Evolutionary conservation across 257 asterid genomes (phyloP), one percentile per base, ranked within the genome.

Genomic region (Primulina eburnea): DNA sequence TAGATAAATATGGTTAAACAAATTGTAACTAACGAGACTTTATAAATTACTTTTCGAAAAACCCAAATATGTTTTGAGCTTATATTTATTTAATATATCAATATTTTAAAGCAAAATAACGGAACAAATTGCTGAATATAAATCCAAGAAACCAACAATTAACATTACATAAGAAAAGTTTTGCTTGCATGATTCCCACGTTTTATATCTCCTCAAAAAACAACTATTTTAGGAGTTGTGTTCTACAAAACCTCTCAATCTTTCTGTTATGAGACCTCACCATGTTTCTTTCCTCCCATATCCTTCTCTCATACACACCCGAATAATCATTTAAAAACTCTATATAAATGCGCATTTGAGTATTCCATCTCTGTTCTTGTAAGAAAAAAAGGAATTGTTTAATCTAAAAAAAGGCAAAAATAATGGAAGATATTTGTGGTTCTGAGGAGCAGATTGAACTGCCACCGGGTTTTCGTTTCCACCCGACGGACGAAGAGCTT

Each of bases 401-500:
- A 29, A 52, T 12, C 32, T 6, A 5, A n/a, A 67, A n/a, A 67
- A 17, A n/a, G 32, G 16, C 24, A 21, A n/a, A 47, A 79, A 52
- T 47, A 67, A 83, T 82, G 86, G 82, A 69, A 32, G 67, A 56
- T 2, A n/a, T 59, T 7, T 33, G 67, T 1, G 75, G 50, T 61
- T 70, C 64, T 37, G 80, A 80, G 3, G 89, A 83, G 64, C 71
- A 61, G 2, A 71, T 89, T 43, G 86, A 82, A 32, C 61, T 89
- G 73, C 96, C 93, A 18, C 94, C 96, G 0, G 96, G 96, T 52
- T 89, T 89, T 47, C 86, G 95, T 1, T 88, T 88, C 71, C 95
- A 88, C 60, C 96, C 96, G 0, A 80, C 91, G 9, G 96, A 87
- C 14, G 96, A 86, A 69, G 96, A 89, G 78, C 93, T 89, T 4